Conservation (phyloP, 2,329 filamentous ascomycete genomes). For the Fusarium multiceps region DNA sequence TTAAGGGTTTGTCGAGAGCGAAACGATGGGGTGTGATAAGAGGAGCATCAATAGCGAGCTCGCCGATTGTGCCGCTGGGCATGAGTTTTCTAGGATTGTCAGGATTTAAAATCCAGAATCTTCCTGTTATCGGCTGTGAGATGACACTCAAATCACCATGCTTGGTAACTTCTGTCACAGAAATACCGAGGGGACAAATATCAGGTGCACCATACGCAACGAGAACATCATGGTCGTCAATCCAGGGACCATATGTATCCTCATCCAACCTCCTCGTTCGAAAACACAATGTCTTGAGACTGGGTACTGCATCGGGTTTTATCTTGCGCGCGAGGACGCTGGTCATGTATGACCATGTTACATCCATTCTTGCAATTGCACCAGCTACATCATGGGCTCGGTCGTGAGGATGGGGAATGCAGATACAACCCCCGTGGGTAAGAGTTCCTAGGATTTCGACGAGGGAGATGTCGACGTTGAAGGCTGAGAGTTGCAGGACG, state of each 20-base stretch:
- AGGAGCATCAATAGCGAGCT: constrained; percentile 63
- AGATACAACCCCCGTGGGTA: constrained; percentile 68
- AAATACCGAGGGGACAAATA: constrained; percentile 63
- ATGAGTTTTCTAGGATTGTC: constrained; percentile 62
- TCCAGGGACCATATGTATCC: constrained; percentile 61
- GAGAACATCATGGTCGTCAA: constrained; percentile 58
- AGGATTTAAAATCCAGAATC: constrained; percentile 64
- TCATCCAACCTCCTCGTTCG: constrained; percentile 62
- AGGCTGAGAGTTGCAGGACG: constrained; percentile 66
- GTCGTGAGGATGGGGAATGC: constrained; percentile 64
- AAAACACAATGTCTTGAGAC: constrained; percentile 57
- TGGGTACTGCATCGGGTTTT: constrained; percentile 52
- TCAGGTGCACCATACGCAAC: constrained; percentile 65
- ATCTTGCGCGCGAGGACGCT: constrained; percentile 66
- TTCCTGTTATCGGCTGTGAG: constrained; percentile 60
- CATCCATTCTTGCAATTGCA: constrained; percentile 62
- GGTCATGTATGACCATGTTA: constrained; percentile 67
- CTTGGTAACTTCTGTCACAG: constrained; percentile 57
- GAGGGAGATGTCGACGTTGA: constrained; percentile 64
- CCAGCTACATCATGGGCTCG: constrained; percentile 61
- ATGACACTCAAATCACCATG: constrained; percentile 56
- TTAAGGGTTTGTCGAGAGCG: constrained; percentile 44
- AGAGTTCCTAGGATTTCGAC: constrained; percentile 65
- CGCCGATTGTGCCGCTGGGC: constrained; percentile 5
- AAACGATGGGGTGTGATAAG: constrained; percentile 52